A percentile compares a stretch with the other conserved stretches of the same genome.
Conservation (phyloP, 2,329 filamentous ascomycete genomes). For the Fusarium nanum region DNA sequence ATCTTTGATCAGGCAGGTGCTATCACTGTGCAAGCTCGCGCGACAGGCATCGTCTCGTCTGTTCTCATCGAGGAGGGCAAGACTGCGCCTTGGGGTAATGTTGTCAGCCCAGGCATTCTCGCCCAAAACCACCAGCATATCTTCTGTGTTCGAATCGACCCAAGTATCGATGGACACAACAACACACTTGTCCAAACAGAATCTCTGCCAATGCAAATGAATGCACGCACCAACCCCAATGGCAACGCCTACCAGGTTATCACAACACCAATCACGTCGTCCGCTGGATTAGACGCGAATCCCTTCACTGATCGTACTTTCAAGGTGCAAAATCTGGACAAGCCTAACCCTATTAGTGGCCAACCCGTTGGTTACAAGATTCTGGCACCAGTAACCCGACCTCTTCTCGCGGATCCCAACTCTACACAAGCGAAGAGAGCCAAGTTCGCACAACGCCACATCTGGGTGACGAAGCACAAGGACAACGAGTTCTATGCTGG, state of each 20-base stretch:
- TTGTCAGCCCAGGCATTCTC: constrained; percentile 72
- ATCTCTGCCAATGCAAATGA: constrained; percentile 57
- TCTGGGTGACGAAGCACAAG: constrained; percentile 61
- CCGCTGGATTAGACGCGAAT: constrained; percentile 60
- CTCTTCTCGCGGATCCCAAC: constrained; percentile 55
- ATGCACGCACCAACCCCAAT: constrained; percentile 59
- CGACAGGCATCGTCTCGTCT: constrained; percentile 73
- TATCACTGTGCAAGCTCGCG: constrained; percentile 70
- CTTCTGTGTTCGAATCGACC: constrained; percentile 73
- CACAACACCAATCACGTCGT: constrained; percentile 59
- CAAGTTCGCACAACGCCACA: constrained; percentile 56
- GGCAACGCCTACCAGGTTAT: constrained; percentile 58
- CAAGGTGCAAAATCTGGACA: constrained; percentile 61
- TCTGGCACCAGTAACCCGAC: constrained; percentile 53
- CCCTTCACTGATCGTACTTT: constrained; percentile 61
- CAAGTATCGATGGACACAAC: constrained; percentile 68
- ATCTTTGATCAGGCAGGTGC: constrained; percentile 71
- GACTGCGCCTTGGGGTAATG: constrained; percentile 65
- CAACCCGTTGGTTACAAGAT: constrained; percentile 63
- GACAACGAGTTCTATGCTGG: constrained; percentile 60
- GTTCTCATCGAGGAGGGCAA: constrained; percentile 69
- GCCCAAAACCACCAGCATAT: constrained; percentile 79
- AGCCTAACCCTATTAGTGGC: constrained; percentile 57
- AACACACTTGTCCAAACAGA: constrained; percentile 65
- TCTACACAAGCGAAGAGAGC: constrained; percentile 56